Conservation (phyloP, 192 early-diverging fungal genomes). For the Backusella macrospora region DNA sequence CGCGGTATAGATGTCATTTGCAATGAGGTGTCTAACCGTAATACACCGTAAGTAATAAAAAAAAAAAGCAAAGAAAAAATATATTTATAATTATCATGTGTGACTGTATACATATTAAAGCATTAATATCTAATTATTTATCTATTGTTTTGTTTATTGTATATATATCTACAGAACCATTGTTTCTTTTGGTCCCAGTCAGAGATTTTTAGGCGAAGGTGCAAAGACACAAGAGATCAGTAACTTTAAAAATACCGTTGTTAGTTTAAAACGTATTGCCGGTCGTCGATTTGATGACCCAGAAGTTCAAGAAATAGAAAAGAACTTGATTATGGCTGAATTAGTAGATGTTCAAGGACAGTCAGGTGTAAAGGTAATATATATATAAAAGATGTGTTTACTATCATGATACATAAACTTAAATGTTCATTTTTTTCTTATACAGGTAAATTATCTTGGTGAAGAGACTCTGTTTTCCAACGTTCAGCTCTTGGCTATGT, state of each 20-base stretch:
- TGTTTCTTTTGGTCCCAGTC: constrained; percentile 92
- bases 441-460: constrained; percentile 76
- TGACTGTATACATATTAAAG: neutral
- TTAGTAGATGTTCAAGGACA: constrained; percentile 82
- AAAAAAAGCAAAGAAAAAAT: neutral
- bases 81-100: neutral
- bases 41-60: constrained; percentile 78
- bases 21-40: constrained; percentile 96
- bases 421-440: constrained; percentile 19
- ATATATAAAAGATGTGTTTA: neutral
- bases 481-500: constrained; percentile 93
- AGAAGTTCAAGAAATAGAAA: constrained; percentile 81
- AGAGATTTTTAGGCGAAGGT: constrained; percentile 91
- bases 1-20: constrained; percentile 96
- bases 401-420: neutral
- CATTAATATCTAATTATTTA: neutral
- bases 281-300: constrained; percentile 85
- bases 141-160: constrained; percentile 59
- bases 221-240: constrained; percentile 94
- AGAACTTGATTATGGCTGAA: constrained; percentile 77
- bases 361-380: constrained; percentile 69
- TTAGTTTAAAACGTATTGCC: constrained; percentile 85
- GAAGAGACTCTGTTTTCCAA: constrained; percentile 78
- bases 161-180: neutral
- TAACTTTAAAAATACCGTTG: constrained; percentile 97